phyloP scores from a whole-genome alignment of 441 rosid genomes.

The Mallotus repandus region DNA sequence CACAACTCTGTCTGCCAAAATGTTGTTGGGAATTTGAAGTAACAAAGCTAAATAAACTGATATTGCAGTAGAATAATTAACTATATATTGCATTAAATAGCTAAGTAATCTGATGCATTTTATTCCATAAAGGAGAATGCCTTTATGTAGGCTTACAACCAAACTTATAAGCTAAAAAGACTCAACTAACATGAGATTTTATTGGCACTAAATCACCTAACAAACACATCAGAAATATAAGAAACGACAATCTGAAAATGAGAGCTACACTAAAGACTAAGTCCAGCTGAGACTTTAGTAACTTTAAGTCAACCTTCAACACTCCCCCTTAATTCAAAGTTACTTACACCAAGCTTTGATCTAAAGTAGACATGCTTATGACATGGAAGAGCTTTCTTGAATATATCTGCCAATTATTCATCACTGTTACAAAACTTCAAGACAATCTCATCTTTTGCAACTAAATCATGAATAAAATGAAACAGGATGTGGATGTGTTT shows the following conservation, averaged over 20 bases:
- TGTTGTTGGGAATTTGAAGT: neutral
- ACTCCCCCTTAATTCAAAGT: no score
- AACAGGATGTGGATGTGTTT: no score
- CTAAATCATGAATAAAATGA: no score
- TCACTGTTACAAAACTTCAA: no score
- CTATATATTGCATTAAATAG: neutral
- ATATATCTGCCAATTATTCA: no score
- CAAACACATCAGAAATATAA: neutral
- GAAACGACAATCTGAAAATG: neutral
- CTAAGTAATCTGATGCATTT: no score
- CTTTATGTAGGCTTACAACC: no score
- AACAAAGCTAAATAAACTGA: neutral
- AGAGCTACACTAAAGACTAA: neutral
- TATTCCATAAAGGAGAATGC: no score
- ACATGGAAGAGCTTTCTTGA: no score
- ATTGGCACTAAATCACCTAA: neutral
- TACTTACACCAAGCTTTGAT: neutral
- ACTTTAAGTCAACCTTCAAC: neutral
- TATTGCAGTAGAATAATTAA: neutral
- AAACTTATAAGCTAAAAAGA: no score
- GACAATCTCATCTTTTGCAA: no score
- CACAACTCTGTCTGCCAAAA: no score
- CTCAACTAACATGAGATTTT: neutral
- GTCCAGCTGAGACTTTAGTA: neutral
- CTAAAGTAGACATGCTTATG: neutral